Evolutionary conservation across 2,329 filamentous ascomycete genomes (phyloP), one percentile per base, ranked within the genome.

Genomic region (Ophiostoma quercus): DNA sequence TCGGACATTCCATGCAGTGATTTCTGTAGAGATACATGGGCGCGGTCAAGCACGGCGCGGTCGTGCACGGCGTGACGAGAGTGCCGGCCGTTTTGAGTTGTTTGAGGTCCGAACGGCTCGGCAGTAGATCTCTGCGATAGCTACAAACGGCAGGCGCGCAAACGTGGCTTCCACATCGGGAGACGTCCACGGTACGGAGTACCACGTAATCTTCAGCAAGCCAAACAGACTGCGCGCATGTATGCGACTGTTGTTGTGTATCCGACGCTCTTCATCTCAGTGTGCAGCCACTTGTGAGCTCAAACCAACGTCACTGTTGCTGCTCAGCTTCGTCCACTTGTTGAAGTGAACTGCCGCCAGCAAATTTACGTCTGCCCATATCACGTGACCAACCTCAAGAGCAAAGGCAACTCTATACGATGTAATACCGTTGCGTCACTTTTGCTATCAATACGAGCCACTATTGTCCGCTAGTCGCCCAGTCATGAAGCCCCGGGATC

Each of bases 1-100:
- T 76, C 81, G 79, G 79, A 83, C 81, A 83, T 80, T 47, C 54
- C 37, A 19, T 19, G 19, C 14, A 41, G 34, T 63, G n/a, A 34
- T 2, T 22, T 43, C 34, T 65, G 34, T 37, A 65, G 62, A 65
- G 51, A 29, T 29, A 29, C 25, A 29, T 29, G 25, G 25, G 25
- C 25, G 25, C 25, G 25, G 25, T 29, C 25, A 29, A 29, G 25
- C 25, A 29, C 25, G 25, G 25, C 25, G 25, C 25, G 25, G 25
- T 29, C 25, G 25, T 29, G 25, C 25, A 29, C 25, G 25, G 25
- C 25, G 25, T 29, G 25, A 29, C 25, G 25, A 29, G 25, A 29
- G 25, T 29, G 25, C 25, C 25, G 25, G 25, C 25, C 25, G 25
- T 29, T 29, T 29, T 29, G 25, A 29, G 25, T 29, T 43, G 41